Base-by-base conservation (phyloP, 177 flowering plant genomes). In the Tripterygium wilfordii region DNA sequence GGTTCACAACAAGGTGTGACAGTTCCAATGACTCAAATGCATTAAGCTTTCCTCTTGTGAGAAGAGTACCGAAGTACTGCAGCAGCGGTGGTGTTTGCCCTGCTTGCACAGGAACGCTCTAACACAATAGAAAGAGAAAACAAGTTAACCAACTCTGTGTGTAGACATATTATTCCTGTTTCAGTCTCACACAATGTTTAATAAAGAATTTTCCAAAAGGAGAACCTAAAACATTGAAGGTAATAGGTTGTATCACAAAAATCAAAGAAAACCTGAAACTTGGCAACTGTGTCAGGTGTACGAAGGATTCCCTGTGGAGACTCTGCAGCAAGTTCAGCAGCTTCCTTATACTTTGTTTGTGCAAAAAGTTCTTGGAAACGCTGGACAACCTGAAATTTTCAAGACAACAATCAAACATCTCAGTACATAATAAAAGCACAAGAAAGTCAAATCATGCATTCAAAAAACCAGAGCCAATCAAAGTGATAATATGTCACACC, bases 291-390 rank as follows among this genome's bases (percentile, higher is more conserved):
- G 32, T 92, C 98, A 49, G 98, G 96, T 36, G 98, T 88, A 12
- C 98, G 83, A 10, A 92, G 88, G 39, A 92, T 76, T 48, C 96
- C 98, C 69, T 86, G 96, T 31, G 96, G 98, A 59, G 98, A 92
- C 64, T 92, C 98, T 35, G 99, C 99, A 57, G 97, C 97, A 63
- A 92, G 95, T 64, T 92, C 99, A 50, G 99, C 97, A 66, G 97
- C 99, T 64, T 92, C 97, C 58, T 89, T 89, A 51, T 92, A 92
- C 76, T 89, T 92, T 40, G 96, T 92, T 64, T 92, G 97, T 45
- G 97, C 87, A 65, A 94, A 94, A 45, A 94, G 61, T 49, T 94
- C 97, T 75, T 89, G 99, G 64, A 94, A 94, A n/a, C 99, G 91
- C 60, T 94, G 96, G 35, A 94, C 97, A 74, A 94, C 99, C 99